Conservation (phyloP, 495 filamentous ascomycete genomes). For the Aspergillus funiculosus region DNA sequence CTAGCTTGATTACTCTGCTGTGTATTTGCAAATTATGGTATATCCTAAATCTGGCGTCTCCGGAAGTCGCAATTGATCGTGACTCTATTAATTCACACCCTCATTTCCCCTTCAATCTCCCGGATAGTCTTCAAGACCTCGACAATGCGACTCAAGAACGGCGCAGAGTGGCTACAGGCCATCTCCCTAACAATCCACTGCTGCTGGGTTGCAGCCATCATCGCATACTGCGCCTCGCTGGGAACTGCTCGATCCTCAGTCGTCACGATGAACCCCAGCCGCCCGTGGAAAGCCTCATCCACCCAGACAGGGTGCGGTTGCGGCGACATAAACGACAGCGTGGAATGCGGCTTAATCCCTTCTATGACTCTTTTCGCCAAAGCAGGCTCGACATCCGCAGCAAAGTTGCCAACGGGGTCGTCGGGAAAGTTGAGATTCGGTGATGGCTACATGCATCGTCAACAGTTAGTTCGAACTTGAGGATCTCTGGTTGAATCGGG, state of each 20-base stretch:
- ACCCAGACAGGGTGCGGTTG: conserved; percentile 27
- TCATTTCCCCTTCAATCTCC: too few species aligned
- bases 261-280: conserved; percentile 24
- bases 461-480: not conserved
- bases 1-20: too few species aligned
- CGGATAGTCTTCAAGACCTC: conserved; percentile 6
- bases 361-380: conserved; percentile 5
- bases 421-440: conserved; percentile 18
- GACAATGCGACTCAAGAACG: conserved; percentile 15
- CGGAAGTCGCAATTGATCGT: too few species aligned
- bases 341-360: conserved; percentile 24
- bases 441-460: conserved; percentile 13
- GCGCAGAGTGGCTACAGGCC: conserved; percentile 23
- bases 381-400: conserved; percentile 21
- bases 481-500: too few species aligned
- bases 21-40: too few species aligned
- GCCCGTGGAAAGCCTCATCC: conserved; percentile 15
- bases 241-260: conserved; percentile 21
- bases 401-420: conserved; percentile 22
- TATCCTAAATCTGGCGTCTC: too few species aligned
- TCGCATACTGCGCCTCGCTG: conserved; percentile 22
- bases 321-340: conserved; percentile 22
- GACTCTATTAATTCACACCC: too few species aligned
- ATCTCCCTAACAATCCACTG: conserved; percentile 25
- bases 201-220: conserved; percentile 21